These are phyloP conservation scores for Arthroderma uncinatum DNA, from an alignment of 2,329 filamentous ascomycete genomes.

Conservation along the genomic window DNA sequence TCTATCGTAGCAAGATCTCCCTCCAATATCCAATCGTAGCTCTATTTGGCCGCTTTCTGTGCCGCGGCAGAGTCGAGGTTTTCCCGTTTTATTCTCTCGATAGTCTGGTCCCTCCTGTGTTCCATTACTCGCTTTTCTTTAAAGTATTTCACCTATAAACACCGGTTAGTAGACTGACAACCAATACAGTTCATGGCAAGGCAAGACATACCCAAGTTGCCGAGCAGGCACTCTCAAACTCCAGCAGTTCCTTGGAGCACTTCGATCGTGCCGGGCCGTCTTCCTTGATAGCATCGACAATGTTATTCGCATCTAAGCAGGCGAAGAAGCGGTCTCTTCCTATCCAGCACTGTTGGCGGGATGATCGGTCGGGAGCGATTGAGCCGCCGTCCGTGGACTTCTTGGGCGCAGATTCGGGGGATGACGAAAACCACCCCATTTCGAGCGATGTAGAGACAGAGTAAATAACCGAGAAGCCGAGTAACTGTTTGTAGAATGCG, in stretches of 20 bases:
- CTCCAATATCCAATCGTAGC: not conserved
- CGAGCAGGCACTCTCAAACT: conserved; percentile 78
- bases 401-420: conserved; percentile 34
- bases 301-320: conserved; percentile 71
- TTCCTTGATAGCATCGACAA: conserved; percentile 61
- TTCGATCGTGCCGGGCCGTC: conserved; percentile 46
- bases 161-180: conserved; percentile 7
- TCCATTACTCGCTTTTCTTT: conserved; percentile 94
- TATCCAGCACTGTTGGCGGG: conserved; percentile 79
- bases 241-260: conserved; percentile 49
- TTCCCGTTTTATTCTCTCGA: conserved; percentile 63
- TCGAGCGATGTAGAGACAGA: not conserved
- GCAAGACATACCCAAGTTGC: conserved; percentile 65
- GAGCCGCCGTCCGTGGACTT: conserved; percentile 47
- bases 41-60: not conserved
- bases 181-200: not conserved
- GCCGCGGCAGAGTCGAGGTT: conserved; percentile 30
- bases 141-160: conserved; percentile 77
- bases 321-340: conserved; percentile 77
- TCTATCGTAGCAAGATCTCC: not conserved
- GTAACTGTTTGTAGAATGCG: not conserved
- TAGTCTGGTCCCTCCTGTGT: conserved; percentile 66
- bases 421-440: conserved; percentile 46
- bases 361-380: conserved; percentile 72
- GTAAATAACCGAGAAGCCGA: not conserved